Evolutionary conservation across 306 rosid genomes (phyloP).

Genomic region (Cyclanthera cordifolia): DNA sequence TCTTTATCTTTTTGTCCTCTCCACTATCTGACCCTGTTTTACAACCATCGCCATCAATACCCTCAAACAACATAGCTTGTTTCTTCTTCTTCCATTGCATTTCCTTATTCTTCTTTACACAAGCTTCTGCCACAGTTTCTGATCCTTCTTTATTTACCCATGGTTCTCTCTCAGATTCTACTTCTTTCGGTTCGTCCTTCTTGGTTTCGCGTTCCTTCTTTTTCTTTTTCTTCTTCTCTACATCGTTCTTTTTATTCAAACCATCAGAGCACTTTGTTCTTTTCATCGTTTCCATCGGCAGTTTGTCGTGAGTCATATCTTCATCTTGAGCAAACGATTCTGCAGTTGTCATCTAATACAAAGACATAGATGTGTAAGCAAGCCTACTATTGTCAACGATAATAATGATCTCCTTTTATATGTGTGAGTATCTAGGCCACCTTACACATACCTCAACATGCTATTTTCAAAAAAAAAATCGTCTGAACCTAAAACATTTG

Average conservation of each 20-base stretch:
- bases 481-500: too few relatives aligned
- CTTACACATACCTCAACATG: too few relatives aligned
- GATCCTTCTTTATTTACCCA: too few relatives aligned
- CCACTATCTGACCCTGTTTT: not conserved
- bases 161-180: not conserved
- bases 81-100: not conserved
- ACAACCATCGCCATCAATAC: not conserved
- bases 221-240: slow-evolving; percentile 1
- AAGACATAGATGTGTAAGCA: not conserved
- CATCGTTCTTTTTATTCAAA: not conserved
- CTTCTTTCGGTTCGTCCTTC: not conserved
- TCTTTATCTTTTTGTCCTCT: slow-evolving; percentile 2
- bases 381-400: too few relatives aligned
- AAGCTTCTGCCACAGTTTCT: not conserved
- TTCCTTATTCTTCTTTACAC: not conserved
- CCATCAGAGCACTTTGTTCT: not conserved
- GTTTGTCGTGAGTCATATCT: not conserved
- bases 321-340: not conserved
- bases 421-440: too few relatives aligned
- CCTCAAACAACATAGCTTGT: not conserved
- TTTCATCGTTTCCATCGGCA: not conserved
- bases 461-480: too few relatives aligned
- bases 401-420: not conserved
- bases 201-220: not conserved
- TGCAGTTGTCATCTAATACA: not conserved